Base-by-base conservation (phyloP, 305 asterid species). In the Fraxinus sp. region DNA sequence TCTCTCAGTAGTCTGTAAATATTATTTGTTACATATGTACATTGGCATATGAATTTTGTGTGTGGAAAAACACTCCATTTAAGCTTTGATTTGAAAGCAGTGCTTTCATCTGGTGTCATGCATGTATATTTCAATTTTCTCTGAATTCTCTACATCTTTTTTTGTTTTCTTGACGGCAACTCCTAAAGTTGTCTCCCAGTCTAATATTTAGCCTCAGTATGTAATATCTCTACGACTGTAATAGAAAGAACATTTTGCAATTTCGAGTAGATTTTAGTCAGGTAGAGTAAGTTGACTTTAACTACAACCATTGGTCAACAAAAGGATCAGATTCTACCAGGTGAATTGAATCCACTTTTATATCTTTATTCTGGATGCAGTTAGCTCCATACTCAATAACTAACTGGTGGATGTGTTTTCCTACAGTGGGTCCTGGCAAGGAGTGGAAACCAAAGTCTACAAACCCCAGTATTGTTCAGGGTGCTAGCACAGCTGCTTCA, bases 391-490 rank as follows among this genome's bases (percentile, higher is more conserved):
- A 28, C 74, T 26, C 36, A 26, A 24, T 46, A 20, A 8, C 35
- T 81, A 57, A 57, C 5, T 33, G 72, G 26, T 55, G 46, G 24
- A 71, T 74, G 28, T 85, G 73, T 26, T 81, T 87, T 86, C 59
- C 74, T 82, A 76, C 89, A 91, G 93, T 85, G 78, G 94, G 92
- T 83, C 91, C 92, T 88, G 88, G 81, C 79, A 94, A 91, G 88
- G 98, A 92, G 90, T 94, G 99, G 98, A 94, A 95, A 86, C 99
- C 98, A 75, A 94, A 93, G 88, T 85, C 97, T 80, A 37, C 90
- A 16, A 90, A 85, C 86, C 82, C 90, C 88, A 85, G 79, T 85
- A 82, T 74, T 68, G 77, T 87, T 86, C 91, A 86, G 80, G 90
- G 86, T 80, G 84, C 85, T 59, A 78, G 81, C 76, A 79, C 84